Evolutionary conservation across 1,284 basidiomycete species (phyloP).

Genomic region (Cryptococcus sp.): DNA sequence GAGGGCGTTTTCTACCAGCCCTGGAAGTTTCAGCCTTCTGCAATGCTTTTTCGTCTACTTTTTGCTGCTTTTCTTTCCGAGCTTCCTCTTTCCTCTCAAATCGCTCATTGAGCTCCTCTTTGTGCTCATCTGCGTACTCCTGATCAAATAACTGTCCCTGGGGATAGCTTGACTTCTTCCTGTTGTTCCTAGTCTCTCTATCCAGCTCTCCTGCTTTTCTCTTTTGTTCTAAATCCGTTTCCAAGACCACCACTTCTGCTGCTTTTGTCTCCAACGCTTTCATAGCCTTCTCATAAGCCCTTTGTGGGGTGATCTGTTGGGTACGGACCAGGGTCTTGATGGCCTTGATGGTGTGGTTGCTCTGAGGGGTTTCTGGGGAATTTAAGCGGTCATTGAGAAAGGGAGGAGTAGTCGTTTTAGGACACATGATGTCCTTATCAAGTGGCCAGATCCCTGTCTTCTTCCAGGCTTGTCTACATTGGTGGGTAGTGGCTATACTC

Average conservation of each 20-base stretch:
- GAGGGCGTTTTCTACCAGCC: neutral
- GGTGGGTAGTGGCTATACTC: neutral
- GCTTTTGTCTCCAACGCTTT: neutral
- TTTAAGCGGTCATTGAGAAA: neutral
- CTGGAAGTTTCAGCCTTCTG: neutral
- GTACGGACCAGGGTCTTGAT: neutral
- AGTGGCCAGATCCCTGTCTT: conserved; percentile 9
- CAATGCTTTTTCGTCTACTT: neutral
- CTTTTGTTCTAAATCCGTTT: neutral
- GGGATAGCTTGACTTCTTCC: conserved; percentile 1
- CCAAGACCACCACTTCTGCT: neutral
- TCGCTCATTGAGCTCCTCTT: neutral
- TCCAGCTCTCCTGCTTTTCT: neutral
- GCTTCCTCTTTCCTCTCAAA: neutral
- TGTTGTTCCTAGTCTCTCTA: conserved; percentile 1
- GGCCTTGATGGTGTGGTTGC: neutral
- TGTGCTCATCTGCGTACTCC: neutral
- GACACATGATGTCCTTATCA: neutral
- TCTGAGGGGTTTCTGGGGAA: neutral
- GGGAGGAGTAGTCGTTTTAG: neutral
- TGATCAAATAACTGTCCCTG: conserved; percentile 3
- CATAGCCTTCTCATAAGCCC: neutral
- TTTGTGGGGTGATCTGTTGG: neutral
- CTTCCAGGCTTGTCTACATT: conserved; percentile 6
- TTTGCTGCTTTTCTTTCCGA: neutral